These are phyloP conservation scores for Ceratocystis albifundus DNA, from an alignment of 2,329 filamentous ascomycete species.

Conservation along the genomic window DNA sequence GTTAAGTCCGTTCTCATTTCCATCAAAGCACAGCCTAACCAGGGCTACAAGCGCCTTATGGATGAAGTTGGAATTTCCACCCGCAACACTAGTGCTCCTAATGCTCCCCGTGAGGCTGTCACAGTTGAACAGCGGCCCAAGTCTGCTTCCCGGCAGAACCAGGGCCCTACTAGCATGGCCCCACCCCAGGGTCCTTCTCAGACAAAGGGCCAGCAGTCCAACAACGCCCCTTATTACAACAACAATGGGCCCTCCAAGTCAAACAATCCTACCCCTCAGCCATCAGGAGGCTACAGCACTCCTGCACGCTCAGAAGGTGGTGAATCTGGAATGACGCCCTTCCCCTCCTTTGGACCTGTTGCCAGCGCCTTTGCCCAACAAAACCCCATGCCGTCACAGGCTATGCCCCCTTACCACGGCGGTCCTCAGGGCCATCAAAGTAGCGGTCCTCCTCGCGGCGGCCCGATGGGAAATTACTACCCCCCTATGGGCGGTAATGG, in stretches of 20 bases:
- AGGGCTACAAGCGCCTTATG: conserved; percentile 98
- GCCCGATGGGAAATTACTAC: conserved; percentile 47
- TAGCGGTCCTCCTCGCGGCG: conserved; percentile 43
- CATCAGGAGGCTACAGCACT: conserved; percentile 23
- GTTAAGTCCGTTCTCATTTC: conserved; percentile 79
- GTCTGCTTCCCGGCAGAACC: conserved; percentile 45
- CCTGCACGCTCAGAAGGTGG: conserved; percentile 39
- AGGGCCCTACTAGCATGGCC: conserved; percentile 35
- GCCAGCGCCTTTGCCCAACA: conserved; percentile 41
- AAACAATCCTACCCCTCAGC: conserved; percentile 27
- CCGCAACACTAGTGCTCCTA: conserved; percentile 37
- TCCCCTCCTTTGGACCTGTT: conserved; percentile 41
- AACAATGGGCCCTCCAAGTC: conserved; percentile 35
- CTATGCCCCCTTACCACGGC: conserved; percentile 41
- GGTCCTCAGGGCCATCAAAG: conserved; percentile 46
- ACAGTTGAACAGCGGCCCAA: conserved; percentile 41
- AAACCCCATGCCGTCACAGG: conserved; percentile 35
- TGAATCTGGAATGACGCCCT: conserved; percentile 35
- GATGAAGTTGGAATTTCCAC: conserved; percentile 89
- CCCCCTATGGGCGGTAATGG: conserved; percentile 34
- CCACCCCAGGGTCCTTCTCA: conserved; percentile 30
- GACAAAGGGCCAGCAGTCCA: conserved; percentile 6
- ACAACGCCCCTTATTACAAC: conserved; percentile 43
- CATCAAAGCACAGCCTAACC: conserved; percentile 84
- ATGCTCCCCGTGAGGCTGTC: conserved; percentile 35